Evolutionary conservation across 371 early-diverging fungal species (phyloP).

Genomic region (Rhizomucor miehei): DNA sequence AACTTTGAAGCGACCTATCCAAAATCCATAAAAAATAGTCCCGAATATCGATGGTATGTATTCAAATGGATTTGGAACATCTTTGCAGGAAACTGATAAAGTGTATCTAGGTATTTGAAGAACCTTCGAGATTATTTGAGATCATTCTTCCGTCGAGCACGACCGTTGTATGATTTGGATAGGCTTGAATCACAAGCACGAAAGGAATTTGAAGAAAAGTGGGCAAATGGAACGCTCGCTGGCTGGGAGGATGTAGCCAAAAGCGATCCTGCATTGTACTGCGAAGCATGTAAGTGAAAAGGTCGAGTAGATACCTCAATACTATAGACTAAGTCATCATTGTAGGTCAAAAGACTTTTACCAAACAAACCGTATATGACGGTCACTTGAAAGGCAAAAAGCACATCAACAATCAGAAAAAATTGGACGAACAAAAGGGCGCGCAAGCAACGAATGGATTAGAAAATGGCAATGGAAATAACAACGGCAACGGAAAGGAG

Average conservation of each 20-base stretch:
- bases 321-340: background rate
- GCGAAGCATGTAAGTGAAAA: constrained; percentile 67
- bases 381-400: constrained; percentile 88
- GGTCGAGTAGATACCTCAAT: background rate
- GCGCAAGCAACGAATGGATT: constrained; percentile 17
- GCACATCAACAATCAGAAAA: constrained; percentile 80
- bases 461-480: constrained; percentile 28
- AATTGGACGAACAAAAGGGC: constrained; percentile 31
- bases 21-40: constrained; percentile 54
- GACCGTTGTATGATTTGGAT: constrained; percentile 75
- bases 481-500: constrained; percentile 39
- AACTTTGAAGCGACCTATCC: constrained; percentile 62
- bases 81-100: background rate
- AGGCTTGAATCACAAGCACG: constrained; percentile 48
- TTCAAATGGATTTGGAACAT: background rate
- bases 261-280: constrained; percentile 58
- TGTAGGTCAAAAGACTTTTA: constrained; percentile 72
- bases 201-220: constrained; percentile 59
- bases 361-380: constrained; percentile 82
- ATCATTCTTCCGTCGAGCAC: constrained; percentile 71
- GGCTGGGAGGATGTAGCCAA: constrained; percentile 62
- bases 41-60: constrained; percentile 59
- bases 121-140: constrained; percentile 68
- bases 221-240: constrained; percentile 54
- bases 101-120: constrained; percentile 60